Evolutionary conservation across 371 early-diverging fungal species (phyloP), one percentile per base, ranked within the genome.

Genomic region (Saksenaea oblongispora): DNA sequence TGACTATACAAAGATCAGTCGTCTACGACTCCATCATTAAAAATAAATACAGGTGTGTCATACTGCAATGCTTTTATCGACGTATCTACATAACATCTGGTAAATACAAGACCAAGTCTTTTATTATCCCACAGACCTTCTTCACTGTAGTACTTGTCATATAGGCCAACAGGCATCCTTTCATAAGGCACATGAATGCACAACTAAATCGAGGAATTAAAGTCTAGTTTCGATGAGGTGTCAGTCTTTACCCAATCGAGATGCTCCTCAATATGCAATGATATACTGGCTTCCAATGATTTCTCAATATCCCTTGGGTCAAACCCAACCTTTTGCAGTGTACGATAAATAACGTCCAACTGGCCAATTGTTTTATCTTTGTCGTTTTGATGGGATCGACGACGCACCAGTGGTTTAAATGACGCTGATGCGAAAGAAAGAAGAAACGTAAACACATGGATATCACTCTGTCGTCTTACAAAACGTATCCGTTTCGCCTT

Each of bases 211-310:
- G 27, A 56, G 56, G 37, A 42, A 44, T 34, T 34, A 34, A 60
- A 56, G 39, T 53, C 54, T 7, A 31, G 5, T n/a, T n/a, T 10
- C 39, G 26, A 0, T 42, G n/a, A n/a, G n/a, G n/a, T n/a, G n/a
- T n/a, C n/a, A n/a, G n/a, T n/a, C 15, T 15, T 57, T 83, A 87
- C 85, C 87, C 87, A 87, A 66, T 85, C 86, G 28, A 87, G 54
- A 42, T 82, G 73, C 56, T 82, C 80, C 10, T 77, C 78, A 8
- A 84, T 64, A n/a, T 79, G 67, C 15, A 73, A 69, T 0, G 85
- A 74, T 31, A 73, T 64, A 11, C 83, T 84, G 0, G 75, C 70
- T 18, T 56, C 39, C 44, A 87, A 76, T 0, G 86, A 85, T 34
- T 69, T 64, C 28, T 78, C 73, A n/a, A 87, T 68, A 65, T 85